Percentiles rank a stretch among this genome's conserved stretches.
These are phyloP conservation scores for Botrytis galanthina DNA, from an alignment of 2,329 filamentous ascomycete species.

Conservation along the genomic window DNA sequence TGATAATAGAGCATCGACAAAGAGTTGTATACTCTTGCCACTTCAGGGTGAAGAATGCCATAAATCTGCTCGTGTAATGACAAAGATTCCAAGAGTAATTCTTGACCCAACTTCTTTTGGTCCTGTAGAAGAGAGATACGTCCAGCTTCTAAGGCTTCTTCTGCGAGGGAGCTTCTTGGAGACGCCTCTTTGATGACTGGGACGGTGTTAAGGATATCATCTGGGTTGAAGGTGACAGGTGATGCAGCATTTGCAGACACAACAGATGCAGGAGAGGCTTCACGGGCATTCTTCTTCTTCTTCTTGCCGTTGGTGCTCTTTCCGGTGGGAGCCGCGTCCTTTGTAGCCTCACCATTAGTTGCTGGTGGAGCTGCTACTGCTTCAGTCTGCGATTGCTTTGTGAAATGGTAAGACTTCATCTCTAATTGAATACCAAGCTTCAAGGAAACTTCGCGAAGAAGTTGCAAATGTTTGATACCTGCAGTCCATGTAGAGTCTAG, in stretches of 20 bases:
- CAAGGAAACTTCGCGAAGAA: constrained; percentile 83
- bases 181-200: constrained; percentile 92
- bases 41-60: constrained; percentile 93
- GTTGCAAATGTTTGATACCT: constrained; percentile 70
- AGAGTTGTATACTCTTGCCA: constrained; percentile 91
- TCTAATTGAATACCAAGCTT: constrained; percentile 89
- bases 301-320: constrained; percentile 36
- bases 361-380: constrained; percentile 37
- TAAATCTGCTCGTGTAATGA: constrained; percentile 99
- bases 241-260: constrained; percentile 46
- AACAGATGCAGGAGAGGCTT: constrained; percentile 46
- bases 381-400: constrained; percentile 43
- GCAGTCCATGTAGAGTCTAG: constrained; percentile 67
- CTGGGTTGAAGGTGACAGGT: constrained; percentile 67
- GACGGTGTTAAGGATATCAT: constrained; percentile 90
- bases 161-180: constrained; percentile 84
- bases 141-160: constrained; percentile 93
- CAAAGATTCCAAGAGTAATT: constrained; percentile 90
- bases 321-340: constrained; percentile 41
- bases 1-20: constrained; percentile 96
- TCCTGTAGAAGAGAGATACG: constrained; percentile 94
- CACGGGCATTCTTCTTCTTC: constrained; percentile 62
- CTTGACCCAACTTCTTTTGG: constrained; percentile 93
- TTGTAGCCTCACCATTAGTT: constrained; percentile 42
- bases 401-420: constrained; percentile 73